Evolutionary conservation across 2,329 filamentous ascomycete genomes (phyloP).

Genomic region (Kalmusia sp.): DNA sequence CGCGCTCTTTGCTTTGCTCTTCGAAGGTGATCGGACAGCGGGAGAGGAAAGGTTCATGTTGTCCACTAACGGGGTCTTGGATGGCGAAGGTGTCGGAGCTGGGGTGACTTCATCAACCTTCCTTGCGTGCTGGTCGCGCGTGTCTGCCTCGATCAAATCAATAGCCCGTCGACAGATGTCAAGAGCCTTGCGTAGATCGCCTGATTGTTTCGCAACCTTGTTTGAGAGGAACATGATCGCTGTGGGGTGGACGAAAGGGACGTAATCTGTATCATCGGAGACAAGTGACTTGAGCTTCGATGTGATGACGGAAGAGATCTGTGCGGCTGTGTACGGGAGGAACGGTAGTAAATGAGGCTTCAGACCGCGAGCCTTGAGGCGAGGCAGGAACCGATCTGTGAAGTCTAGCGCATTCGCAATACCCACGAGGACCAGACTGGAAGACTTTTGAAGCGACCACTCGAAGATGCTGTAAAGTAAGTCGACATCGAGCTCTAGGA

Average conservation of each 20-base stretch:
- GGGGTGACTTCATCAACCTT: constrained; percentile 56
- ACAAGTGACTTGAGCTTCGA: constrained; percentile 80
- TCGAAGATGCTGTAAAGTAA: constrained; percentile 94
- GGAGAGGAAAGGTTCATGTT: constrained; percentile 75
- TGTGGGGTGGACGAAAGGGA: constrained; percentile 92
- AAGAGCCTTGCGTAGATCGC: constrained; percentile 92
- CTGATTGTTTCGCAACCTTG: constrained; percentile 93
- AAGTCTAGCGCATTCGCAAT: constrained; percentile 96
- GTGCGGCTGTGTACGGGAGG: constrained; percentile 85
- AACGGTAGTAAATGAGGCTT: constrained; percentile 91
- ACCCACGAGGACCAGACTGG: constrained; percentile 82
- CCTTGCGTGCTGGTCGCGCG: constrained; percentile 74
- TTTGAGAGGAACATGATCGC: constrained; percentile 93
- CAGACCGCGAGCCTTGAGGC: constrained; percentile 89
- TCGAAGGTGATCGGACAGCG: constrained; percentile 50
- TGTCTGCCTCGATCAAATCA: constrained; percentile 87
- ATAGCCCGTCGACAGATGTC: constrained; percentile 91
- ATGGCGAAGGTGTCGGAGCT: constrained; percentile 65
- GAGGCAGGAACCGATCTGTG: constrained; percentile 91
- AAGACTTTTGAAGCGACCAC: constrained; percentile 86
- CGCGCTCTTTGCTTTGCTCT: constrained; percentile 34
- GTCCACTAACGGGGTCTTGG: constrained; percentile 79
- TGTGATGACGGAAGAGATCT: constrained; percentile 88
- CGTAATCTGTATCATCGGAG: constrained; percentile 63
- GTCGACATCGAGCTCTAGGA: constrained; percentile 86